These are phyloP conservation scores for Apiospora arundinis DNA, from an alignment of 2,329 filamentous ascomycete species.

Conservation along the genomic window DNA sequence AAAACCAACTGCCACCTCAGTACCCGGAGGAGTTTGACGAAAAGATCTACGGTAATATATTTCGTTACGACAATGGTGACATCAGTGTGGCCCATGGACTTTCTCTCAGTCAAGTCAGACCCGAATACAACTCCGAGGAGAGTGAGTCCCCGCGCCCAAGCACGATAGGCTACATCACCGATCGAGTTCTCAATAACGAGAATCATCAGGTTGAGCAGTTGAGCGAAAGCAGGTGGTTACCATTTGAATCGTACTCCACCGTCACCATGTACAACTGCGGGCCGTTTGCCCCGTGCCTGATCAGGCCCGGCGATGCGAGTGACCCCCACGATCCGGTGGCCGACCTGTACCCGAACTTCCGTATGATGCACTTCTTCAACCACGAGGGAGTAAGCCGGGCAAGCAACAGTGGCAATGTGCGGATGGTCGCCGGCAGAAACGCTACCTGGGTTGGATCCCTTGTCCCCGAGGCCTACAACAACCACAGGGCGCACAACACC, in stretches of 20 bases:
- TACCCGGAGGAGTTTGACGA: not conserved
- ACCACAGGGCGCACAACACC: not conserved
- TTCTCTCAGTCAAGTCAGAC: not conserved
- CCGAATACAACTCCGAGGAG: not conserved
- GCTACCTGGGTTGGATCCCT: conserved; percentile 1
- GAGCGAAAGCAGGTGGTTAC: not conserved
- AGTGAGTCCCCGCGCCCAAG: not conserved
- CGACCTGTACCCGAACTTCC: not conserved
- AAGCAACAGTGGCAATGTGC: not conserved
- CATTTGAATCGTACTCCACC: not conserved
- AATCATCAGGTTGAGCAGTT: not conserved
- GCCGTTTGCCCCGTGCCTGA: not conserved
- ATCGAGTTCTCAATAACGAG: not conserved
- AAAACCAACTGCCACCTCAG: not conserved
- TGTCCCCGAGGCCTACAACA: not conserved
- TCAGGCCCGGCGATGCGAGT: not conserved
- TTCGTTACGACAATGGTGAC: not conserved
- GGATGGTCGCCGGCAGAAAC: not conserved
- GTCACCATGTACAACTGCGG: not conserved
- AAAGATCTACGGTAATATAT: not conserved
- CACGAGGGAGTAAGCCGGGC: not conserved
- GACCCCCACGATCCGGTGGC: not conserved
- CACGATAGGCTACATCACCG: not conserved
- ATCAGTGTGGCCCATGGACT: not conserved
- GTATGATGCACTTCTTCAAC: conserved; percentile 2